A percentile compares a stretch with the other conserved stretches of the same genome.
Conservation (phyloP, 768 basidiomycete genomes). For the Termitomyces sp. region DNA sequence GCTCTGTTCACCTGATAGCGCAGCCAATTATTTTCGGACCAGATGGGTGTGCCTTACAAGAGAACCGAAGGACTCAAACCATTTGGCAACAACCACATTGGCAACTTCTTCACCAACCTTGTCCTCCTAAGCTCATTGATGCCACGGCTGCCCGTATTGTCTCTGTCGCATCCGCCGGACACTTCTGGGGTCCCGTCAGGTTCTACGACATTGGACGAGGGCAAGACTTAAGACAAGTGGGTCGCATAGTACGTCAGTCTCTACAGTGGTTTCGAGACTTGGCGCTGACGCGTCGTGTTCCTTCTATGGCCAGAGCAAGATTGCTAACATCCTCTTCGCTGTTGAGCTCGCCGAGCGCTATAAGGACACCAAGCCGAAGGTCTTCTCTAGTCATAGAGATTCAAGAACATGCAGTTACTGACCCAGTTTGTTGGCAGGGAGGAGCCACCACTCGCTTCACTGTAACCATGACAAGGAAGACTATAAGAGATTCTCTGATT, state of each 20-base stretch:
- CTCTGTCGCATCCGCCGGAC: slow-evolving; percentile 5
- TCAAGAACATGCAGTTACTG: neutral
- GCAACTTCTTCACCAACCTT: slow-evolving; percentile 18
- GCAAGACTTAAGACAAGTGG: slow-evolving; percentile 10
- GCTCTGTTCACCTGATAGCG: neutral
- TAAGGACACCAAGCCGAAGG: slow-evolving; percentile 7
- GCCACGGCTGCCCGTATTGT: slow-evolving; percentile 6
- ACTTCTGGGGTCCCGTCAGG: slow-evolving; percentile 7
- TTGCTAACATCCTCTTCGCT: slow-evolving; percentile 8
- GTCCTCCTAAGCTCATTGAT: slow-evolving; percentile 11
- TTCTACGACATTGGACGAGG: slow-evolving; percentile 7
- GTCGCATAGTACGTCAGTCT: slow-evolving; percentile 5
- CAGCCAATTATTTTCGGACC: neutral
- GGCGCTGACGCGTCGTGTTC: neutral
- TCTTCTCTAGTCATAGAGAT: slow-evolving; percentile 4
- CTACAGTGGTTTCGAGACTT: neutral
- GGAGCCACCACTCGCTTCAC: slow-evolving; percentile 4
- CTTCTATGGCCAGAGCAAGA: slow-evolving; percentile 14
- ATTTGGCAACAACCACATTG: slow-evolving; percentile 19
- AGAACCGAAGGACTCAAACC: slow-evolving; percentile 17
- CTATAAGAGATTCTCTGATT: slow-evolving; percentile 7
- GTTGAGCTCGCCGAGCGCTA: slow-evolving; percentile 5
- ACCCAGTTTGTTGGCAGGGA: neutral
- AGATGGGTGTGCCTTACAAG: slow-evolving; percentile 19
- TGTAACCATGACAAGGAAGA: slow-evolving; percentile 11